phyloP scores from a whole-genome alignment of 2,329 filamentous ascomycete genomes.

The Fusarium nurragi region DNA sequence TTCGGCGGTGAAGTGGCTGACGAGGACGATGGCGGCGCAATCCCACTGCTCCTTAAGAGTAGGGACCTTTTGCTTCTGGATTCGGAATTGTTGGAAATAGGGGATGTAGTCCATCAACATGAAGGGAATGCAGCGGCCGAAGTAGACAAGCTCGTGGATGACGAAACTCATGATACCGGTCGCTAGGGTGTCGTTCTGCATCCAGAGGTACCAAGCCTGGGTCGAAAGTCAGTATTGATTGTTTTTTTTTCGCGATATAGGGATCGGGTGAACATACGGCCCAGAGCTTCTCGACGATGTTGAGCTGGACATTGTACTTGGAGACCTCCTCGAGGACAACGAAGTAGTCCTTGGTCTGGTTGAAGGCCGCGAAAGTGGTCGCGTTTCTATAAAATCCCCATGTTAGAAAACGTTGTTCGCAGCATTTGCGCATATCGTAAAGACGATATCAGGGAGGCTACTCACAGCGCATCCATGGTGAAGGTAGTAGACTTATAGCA shows the following conservation, averaged over 20 bases:
- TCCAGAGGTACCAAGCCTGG: slow-evolving; percentile 93
- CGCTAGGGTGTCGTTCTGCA: slow-evolving; percentile 96
- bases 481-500: slow-evolving; percentile 14
- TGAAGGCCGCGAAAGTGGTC: slow-evolving; percentile 61
- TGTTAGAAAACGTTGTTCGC: slow-evolving; percentile 31
- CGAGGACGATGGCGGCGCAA: slow-evolving; percentile 89
- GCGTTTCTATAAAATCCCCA: slow-evolving; percentile 55
- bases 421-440: slow-evolving; percentile 18
- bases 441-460: slow-evolving; percentile 29
- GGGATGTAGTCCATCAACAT: slow-evolving; percentile 91
- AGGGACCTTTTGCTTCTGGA: slow-evolving; percentile 89
- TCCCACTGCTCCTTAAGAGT: slow-evolving; percentile 94
- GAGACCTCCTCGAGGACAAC: slow-evolving; percentile 70
- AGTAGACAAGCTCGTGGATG: slow-evolving; percentile 95
- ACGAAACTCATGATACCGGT: slow-evolving; percentile 97
- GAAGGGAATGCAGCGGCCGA: slow-evolving; percentile 89
- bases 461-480: slow-evolving; percentile 43
- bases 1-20: slow-evolving; percentile 97
- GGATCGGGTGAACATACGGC: slow-evolving; percentile 63
- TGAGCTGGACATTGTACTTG: slow-evolving; percentile 85
- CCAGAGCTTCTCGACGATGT: slow-evolving; percentile 88
- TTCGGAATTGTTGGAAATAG: slow-evolving; percentile 92
- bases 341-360: slow-evolving; percentile 62
- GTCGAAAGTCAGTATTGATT: slow-evolving; percentile 28
- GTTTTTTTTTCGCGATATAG: slow-evolving; percentile 7